Evolutionary conservation across 768 basidiomycete species (phyloP).

Genomic region (Boletus barrowsii): DNA sequence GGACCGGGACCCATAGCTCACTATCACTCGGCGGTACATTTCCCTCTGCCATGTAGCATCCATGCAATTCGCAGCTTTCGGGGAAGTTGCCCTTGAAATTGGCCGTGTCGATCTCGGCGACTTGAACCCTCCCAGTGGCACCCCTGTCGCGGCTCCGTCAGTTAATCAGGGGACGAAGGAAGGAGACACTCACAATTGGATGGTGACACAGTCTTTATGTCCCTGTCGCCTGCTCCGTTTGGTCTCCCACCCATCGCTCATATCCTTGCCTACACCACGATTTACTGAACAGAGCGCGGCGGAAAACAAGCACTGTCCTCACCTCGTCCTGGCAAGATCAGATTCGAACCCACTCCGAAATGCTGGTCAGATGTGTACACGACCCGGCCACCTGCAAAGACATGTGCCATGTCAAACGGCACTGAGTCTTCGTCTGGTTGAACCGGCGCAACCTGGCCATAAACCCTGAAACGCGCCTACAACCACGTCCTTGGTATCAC

Average conservation of each 20-base stretch:
- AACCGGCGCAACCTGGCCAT: conserved; percentile 72
- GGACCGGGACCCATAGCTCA: conserved; percentile 65
- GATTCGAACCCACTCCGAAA: conserved; percentile 87
- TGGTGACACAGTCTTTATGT: conserved; percentile 89
- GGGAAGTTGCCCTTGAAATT: conserved; percentile 98
- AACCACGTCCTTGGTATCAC: conserved; percentile 1
- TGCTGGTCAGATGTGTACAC: conserved; percentile 91
- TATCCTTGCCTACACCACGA: conserved; percentile 60
- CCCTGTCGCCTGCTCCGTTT: conserved; percentile 76
- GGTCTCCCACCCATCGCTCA: conserved; percentile 99
- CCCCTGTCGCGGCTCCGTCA: conserved; percentile 46
- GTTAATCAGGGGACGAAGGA: background rate
- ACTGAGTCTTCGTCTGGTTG: conserved; percentile 47
- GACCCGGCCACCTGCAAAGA: conserved; percentile 84
- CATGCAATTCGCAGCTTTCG: conserved; percentile 80
- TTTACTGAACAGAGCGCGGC: background rate
- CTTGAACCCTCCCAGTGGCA: conserved; percentile 65
- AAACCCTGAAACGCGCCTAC: conserved; percentile 90
- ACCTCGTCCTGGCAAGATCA: conserved; percentile 89
- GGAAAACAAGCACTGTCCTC: background rate
- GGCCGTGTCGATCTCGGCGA: conserved; percentile 87
- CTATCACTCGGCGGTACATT: conserved; percentile 39
- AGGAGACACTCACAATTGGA: conserved; percentile 64
- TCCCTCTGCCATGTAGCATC: conserved; percentile 31
- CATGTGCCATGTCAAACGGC: conserved; percentile 83